Evolutionary conservation across 352 stramenopile genomes (phyloP), one percentile per base, ranked within the genome.

Genomic region (Phytophthora uliginosa): DNA sequence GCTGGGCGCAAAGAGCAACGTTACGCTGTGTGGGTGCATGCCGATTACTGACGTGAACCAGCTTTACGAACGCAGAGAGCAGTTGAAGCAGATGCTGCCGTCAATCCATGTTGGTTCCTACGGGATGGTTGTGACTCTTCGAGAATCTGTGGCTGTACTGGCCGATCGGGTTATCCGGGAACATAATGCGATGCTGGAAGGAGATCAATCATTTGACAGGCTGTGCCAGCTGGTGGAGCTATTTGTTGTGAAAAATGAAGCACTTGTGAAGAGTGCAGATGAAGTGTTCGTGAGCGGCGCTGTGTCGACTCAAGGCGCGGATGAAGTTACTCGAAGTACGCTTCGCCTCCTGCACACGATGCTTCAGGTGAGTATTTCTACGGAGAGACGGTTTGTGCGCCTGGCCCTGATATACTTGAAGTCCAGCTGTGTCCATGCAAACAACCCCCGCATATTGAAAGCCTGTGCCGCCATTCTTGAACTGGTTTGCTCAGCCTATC

Each of bases 41-140:
- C 72, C 75, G 3, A 78, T 79, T 53, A 62, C 63, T 26, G 66
- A 86, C 24, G 20, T 53, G 18, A 60, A 53, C 9, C 58, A 78
- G 15, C 57, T 85, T 15, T 54, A 69, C 9, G 69, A 85, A 28
- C 74, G 84, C 12, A 73, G 73, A 22, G 66, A 85, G 6, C 82
- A 90, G 20, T 42, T 91, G 22, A 89, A 88, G 62, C 54, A 71
- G 28, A 65, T 91, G 69, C 64, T 91, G 17, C 84, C 84, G 7
- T 74, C 67, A 12, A 83, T 91, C 17, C 66, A 83, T 40, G 66
- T 91, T 9, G 69, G 65, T 17, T 85, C 84, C 28, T 83, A 84
- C 59, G 55, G 40, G 12, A 64, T 66, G 42, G 72, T 83, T 12
- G 69, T 91, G 33, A 55, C 24, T 6, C 64, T 91, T 7, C 77